Base-by-base conservation (phyloP, 2,329 filamentous ascomycete species). In the Lecanicillium sp. region DNA sequence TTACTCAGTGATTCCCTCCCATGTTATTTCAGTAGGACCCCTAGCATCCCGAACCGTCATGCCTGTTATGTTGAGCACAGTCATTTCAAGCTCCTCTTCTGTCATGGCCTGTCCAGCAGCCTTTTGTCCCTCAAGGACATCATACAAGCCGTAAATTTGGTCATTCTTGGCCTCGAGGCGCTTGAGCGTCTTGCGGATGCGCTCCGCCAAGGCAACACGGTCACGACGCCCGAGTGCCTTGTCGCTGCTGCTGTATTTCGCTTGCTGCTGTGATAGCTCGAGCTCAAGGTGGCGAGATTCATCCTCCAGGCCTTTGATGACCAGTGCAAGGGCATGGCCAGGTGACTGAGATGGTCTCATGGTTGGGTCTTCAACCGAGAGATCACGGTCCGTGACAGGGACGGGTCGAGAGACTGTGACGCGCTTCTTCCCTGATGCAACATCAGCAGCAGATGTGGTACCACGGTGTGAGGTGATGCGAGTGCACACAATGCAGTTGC, bases 111-210 rank as follows among this genome's bases (percentile, higher is more conserved):
- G 73, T 0, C 78, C 78, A 3, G 71, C 70, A 25, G 68, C 68
- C 62, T 83, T 85, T 56, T 89, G 84, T 5, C 82, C 85, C 58
- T 90, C 85, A 1, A 92, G 68, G 1, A 92, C 85, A 56, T 94
- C 87, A 50, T 89, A 85, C 12, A 94, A 67, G 30, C 77, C 74
- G 60, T 94, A 94, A 30, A 94, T 80, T 57, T 89, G 83, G 44
- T 85, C 81, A 18, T 79, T 78, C 60, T 89, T 87, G 51, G 73
- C 70, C 51, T 88, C 82, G 17, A 87, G 74, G 37, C 74, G 70
- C 44, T 70, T 70, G 30, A 83, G 64, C 15, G 87, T 53, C 16
- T 64, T 65, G 44, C 78, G 70, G 27, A 90, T 80, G 40, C 72
- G 73, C 19, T 65, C 67, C 19, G 75, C 71, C 38, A 88, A 58